Evolutionary conservation across 257 asterid genomes (phyloP).

Genomic region (Mitragyna speciosa): DNA sequence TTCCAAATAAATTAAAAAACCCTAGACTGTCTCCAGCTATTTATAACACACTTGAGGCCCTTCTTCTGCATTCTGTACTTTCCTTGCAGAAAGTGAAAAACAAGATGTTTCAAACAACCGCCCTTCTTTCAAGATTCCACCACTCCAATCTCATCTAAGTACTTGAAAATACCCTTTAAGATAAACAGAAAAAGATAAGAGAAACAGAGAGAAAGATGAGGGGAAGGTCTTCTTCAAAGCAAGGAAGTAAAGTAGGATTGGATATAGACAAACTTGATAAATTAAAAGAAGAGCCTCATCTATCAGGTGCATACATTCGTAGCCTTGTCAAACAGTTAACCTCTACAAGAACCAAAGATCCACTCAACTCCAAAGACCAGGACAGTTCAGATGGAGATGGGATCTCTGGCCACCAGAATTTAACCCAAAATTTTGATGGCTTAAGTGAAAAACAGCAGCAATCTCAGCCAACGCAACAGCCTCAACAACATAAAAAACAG

Average conservation of each 20-base stretch:
- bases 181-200: conserved; percentile 9
- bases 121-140: conserved; percentile 33
- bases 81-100: conserved; percentile 45
- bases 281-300: conserved; percentile 57
- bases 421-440: conserved; percentile 30
- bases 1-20: conserved; percentile 46
- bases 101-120: conserved; percentile 34
- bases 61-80: conserved; percentile 67
- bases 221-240: conserved; percentile 70
- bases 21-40: conserved; percentile 62
- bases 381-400: conserved; percentile 49
- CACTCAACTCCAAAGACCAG: conserved; percentile 38
- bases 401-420: conserved; percentile 37
- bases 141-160: conserved; percentile 25
- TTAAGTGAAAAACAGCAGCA: conserved; percentile 26
- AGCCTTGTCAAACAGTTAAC: conserved; percentile 84
- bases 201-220: conserved; percentile 46
- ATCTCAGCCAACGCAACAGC: conserved; percentile 23
- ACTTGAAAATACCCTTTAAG: neutral
- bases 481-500: conserved; percentile 62
- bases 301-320: conserved; percentile 93
- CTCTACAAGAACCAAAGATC: conserved; percentile 73
- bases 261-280: conserved; percentile 49
- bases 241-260: conserved; percentile 41
- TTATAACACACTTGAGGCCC: conserved; percentile 68